These are phyloP conservation scores for Suillus subaureus DNA, from an alignment of 768 basidiomycete species.

Conservation along the genomic window DNA sequence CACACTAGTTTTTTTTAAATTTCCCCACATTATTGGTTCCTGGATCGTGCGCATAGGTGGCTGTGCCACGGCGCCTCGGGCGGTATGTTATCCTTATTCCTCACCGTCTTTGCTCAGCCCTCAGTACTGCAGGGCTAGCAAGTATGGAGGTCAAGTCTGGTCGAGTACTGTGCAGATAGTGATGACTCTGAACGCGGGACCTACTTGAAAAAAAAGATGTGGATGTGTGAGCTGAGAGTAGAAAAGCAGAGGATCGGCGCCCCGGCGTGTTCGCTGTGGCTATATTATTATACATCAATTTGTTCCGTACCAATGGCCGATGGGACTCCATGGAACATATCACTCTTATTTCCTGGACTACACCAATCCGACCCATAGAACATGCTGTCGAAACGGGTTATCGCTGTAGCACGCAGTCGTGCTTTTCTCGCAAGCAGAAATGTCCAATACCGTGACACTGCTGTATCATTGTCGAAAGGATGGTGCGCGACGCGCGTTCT, in stretches of 20 bases:
- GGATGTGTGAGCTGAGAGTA: slow-evolving; percentile 4
- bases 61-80: no score
- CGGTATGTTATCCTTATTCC: no score
- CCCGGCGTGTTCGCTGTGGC: background rate
- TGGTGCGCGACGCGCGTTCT: slow-evolving; percentile 41
- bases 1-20: no score
- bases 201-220: background rate
- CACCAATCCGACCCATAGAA: background rate
- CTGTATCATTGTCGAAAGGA: slow-evolving; percentile 43
- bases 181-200: no score
- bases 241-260: slow-evolving; percentile 1
- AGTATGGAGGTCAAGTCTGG: no score
- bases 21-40: no score
- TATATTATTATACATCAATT: slow-evolving; percentile 1
- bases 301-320: slow-evolving; percentile 4
- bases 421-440: slow-evolving; percentile 44
- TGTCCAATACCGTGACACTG: slow-evolving; percentile 24
- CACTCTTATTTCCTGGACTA: background rate
- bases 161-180: no score
- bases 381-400: slow-evolving; percentile 75
- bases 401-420: slow-evolving; percentile 65
- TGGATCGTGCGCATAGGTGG: no score
- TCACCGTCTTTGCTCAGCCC: no score
- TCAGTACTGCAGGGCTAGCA: no score
- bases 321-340: background rate